These are phyloP conservation scores for Phaeophleospora eucalypticola DNA, from an alignment of 2,329 filamentous ascomycete genomes.

Conservation along the genomic window DNA sequence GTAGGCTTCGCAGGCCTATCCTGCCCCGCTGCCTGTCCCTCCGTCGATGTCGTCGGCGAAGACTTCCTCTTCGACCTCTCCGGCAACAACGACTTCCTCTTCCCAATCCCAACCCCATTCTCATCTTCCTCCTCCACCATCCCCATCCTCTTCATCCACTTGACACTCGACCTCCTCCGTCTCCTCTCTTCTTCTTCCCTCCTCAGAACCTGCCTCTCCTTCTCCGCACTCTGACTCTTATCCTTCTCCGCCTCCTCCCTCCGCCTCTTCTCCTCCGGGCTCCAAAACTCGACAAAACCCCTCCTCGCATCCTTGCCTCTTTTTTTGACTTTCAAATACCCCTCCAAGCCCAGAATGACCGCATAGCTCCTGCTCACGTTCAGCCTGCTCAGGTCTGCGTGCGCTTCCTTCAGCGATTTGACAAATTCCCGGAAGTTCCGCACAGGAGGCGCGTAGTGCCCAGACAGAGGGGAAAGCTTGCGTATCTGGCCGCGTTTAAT, in stretches of 20 bases:
- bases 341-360: conserved; percentile 75
- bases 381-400: conserved; percentile 74
- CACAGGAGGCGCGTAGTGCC: conserved; percentile 81
- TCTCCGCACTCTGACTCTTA: conserved; percentile 58
- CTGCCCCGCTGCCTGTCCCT: not conserved
- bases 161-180: conserved; percentile 32
- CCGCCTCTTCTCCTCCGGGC: conserved; percentile 54
- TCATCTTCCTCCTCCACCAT: conserved; percentile 9
- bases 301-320: conserved; percentile 58
- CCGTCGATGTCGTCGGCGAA: too few relatives aligned
- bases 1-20: not conserved
- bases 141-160: conserved; percentile 27
- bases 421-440: conserved; percentile 81
- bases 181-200: conserved; percentile 39
- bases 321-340: conserved; percentile 65
- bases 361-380: conserved; percentile 79
- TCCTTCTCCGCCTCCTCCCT: conserved; percentile 49
- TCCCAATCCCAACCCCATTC: conserved; percentile 12
- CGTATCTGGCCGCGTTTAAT: conserved; percentile 76
- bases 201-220: conserved; percentile 52
- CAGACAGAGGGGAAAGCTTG: conserved; percentile 63
- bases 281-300: conserved; percentile 55
- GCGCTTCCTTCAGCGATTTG: conserved; percentile 63
- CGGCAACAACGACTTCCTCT: not conserved
- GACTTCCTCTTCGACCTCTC: not conserved